Base-by-base conservation (phyloP, 2,329 filamentous ascomycete species). In the Graphium sp. region DNA sequence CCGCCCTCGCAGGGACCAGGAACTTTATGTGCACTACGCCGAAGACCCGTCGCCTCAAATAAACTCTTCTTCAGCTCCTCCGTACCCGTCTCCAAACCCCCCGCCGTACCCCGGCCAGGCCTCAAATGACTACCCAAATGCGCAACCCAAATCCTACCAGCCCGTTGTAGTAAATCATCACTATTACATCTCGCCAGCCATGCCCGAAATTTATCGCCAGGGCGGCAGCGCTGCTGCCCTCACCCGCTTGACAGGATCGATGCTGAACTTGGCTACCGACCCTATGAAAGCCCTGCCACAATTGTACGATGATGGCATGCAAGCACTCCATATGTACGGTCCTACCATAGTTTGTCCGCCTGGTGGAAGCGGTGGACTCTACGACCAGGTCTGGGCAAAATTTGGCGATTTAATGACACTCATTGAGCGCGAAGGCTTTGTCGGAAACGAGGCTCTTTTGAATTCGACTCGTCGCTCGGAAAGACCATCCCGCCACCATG, bases 91-190 rank as follows among this genome's bases (percentile, higher is more conserved):
- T n/a, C n/a, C n/a, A n/a, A n/a, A 16, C 10, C 41, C 43, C 11
- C 32, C 35, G 26, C 40, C 39, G 14, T 45, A 46, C 24, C 43
- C 45, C 18, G 36, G 39, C 18, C 39, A 41, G 21, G 37, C 33
- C 17, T 39, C 35, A 29, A 46, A 43, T 15, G 31, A 24, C 7
- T 21, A 12, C 7, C 17, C 24, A n/a, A 26, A 26, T 6, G 29
- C 26, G n/a, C n/a, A n/a, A n/a, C n/a, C n/a, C n/a, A n/a, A n/a
- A n/a, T 13, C 29, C 9, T 35, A 37, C n/a, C 48, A 47, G 16
- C 55, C 59, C 6, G 55, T 66, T 30, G 50, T 66, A 17, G 58
- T 66, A 27, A 63, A 65, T 34, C 60, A 66, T 33, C 52, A 66
- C 36, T 64, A 65, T 39, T 62, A 66, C 36, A 39, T 62, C 18